Evolutionary conservation across 768 basidiomycete species (phyloP).

Genomic region (Macrolepiota albuminosa): DNA sequence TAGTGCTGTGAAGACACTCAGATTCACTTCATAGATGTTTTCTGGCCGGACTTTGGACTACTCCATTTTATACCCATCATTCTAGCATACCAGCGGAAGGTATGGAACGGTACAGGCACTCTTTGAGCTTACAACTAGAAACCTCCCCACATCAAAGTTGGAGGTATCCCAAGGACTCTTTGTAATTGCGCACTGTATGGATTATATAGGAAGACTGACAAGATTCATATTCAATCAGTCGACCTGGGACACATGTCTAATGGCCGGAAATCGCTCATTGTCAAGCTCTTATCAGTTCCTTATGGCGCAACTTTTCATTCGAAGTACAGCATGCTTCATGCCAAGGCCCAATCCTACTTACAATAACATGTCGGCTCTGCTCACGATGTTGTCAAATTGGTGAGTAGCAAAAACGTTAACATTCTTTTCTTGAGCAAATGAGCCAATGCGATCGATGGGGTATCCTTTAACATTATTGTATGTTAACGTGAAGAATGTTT

Average conservation of each 20-base stretch:
- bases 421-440: background rate
- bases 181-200: background rate
- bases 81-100: slow-evolving; percentile 80
- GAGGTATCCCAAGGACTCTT: background rate
- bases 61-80: slow-evolving; percentile 84
- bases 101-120: slow-evolving; percentile 36
- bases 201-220: background rate
- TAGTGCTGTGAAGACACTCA: slow-evolving; percentile 83
- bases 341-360: background rate
- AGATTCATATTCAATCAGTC: background rate
- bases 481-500: background rate
- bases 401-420: background rate
- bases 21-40: slow-evolving; percentile 76
- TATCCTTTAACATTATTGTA: background rate
- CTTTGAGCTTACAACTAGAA: background rate
- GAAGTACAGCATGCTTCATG: background rate
- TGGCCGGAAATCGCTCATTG: background rate
- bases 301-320: background rate
- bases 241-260: background rate
- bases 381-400: background rate
- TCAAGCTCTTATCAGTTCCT: background rate
- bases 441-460: background rate
- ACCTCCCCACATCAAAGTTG: background rate
- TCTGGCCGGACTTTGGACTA: slow-evolving; percentile 93
- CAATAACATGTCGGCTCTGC: background rate